Base-by-base conservation (phyloP, 192 early-diverging fungal species). In the Phlyctochytrium planicorne region DNA sequence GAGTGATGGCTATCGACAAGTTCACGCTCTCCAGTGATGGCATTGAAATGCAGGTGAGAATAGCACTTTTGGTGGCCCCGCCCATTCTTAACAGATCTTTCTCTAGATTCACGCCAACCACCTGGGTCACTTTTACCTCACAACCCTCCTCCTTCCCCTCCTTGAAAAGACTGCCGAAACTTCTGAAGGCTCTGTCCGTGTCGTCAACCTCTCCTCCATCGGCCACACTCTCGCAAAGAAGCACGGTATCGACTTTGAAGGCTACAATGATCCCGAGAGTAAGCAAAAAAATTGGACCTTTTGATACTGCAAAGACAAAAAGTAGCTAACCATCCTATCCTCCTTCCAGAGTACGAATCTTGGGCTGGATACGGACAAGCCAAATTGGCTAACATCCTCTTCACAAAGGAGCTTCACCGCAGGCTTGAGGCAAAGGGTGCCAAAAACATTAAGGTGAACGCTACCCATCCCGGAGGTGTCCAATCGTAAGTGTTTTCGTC, bases 1-100 rank as follows among this genome's bases (percentile, higher is more conserved):
- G 84, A 4, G 74, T 89, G 10, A 89, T 89, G 87, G 73, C 75
- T 40, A 65, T 72, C 2, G 80, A 83, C 2, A 52, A 69, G 37
- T 68, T 72, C 25, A 24, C 35, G 23, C 47, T 70, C 0, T 66
- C 71, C 12, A 14, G 10, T 30, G 71, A 77, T 32, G 75, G 71
- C 2, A 53, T 57, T 52, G 71, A 77, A 52, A 32, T 29, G 53
- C 67, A 70, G 53, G 37, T 66, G 62, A 34, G 60, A 12, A 37
- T 34, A 56, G 62, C 66, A 56, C 71, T 62, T 35, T 67, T n/a
- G n/a, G n/a, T n/a, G 40, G 10, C 40, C 10, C 40, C 40, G 20
- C 6, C 20, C 40, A 47, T 20, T 47, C 20, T 47, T 6, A 20
- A 20, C 40, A 47, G 10, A 14, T 47, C 20, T 47, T 14, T 47